Percentiles rank a stretch among this genome's conserved stretches.
Conservation (phyloP, 2,329 filamentous ascomycete genomes). For the Talaromyces piceae region DNA sequence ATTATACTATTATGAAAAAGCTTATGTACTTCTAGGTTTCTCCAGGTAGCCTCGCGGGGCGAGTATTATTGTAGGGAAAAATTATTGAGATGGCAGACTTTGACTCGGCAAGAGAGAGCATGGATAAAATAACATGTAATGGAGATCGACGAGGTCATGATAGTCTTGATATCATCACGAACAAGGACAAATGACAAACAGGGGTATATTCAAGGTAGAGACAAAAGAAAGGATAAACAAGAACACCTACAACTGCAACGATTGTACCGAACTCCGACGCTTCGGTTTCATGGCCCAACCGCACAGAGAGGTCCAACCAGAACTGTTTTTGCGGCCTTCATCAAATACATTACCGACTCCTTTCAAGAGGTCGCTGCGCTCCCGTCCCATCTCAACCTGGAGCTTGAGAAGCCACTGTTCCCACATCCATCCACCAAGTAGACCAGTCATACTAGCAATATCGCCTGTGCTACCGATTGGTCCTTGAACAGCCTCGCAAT, state of each 20-base stretch:
- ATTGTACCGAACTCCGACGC: conserved; percentile 1
- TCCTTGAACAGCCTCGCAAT: conserved; percentile 52
- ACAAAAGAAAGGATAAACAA: background rate
- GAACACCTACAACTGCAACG: background rate
- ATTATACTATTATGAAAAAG: background rate
- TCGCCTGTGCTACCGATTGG: conserved; percentile 61
- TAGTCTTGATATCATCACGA: background rate
- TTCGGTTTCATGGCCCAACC: conserved; percentile 52
- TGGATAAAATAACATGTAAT: background rate
- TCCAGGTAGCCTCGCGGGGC: background rate
- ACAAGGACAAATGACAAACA: background rate
- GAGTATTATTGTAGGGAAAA: background rate
- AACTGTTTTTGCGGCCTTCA: conserved; percentile 51
- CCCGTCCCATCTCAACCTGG: conserved; percentile 75
- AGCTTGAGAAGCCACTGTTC: conserved; percentile 91
- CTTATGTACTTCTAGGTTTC: background rate
- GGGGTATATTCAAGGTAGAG: conserved; percentile 7
- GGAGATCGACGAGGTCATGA: background rate
- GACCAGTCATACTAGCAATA: conserved; percentile 66
- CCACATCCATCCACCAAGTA: conserved; percentile 86
- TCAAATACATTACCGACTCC: conserved; percentile 52
- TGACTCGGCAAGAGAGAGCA: background rate
- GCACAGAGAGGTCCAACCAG: conserved; percentile 53
- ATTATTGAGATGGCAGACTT: background rate
- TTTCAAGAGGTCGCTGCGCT: conserved; percentile 45